These are phyloP conservation scores for Leersia perrieri DNA, from an alignment of 176 grass and related monocot genomes.

Conservation along the genomic window DNA sequence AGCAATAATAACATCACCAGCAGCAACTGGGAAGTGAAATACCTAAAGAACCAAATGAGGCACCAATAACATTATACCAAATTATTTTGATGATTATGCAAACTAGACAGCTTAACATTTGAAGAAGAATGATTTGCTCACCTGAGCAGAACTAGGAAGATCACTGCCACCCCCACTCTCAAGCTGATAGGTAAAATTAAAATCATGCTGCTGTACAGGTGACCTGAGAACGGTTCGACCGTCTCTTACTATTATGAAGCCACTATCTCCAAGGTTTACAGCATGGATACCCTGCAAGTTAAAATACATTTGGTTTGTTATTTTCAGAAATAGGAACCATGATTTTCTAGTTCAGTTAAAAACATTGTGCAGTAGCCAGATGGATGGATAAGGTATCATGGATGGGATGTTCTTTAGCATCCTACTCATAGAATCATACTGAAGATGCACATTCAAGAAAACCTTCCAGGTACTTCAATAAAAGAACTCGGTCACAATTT, in stretches of 20 bases:
- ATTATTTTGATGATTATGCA: background rate
- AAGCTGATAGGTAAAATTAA: conserved; percentile 99
- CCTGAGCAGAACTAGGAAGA: conserved; percentile 94
- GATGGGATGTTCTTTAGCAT: background rate
- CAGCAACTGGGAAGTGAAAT: conserved; percentile 64
- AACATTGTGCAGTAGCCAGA: background rate
- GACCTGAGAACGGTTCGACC: conserved; percentile 83
- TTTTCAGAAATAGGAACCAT: background rate
- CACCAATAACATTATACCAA: background rate
- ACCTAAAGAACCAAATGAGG: conserved; percentile 39
- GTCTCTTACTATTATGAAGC: conserved; percentile 87
- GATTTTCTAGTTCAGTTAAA: background rate
- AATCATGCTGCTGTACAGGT: conserved; percentile 95
- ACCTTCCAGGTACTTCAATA: background rate
- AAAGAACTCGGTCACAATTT: background rate
- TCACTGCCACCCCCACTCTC: conserved; percentile 93
- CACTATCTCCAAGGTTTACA: conserved; percentile 93
- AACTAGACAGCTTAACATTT: background rate
- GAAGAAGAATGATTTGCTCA: conserved; percentile 30
- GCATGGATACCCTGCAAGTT: conserved; percentile 70
- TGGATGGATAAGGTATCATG: background rate
- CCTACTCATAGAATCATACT: background rate
- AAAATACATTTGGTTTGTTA: background rate
- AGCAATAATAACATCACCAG: conserved; percentile 80
- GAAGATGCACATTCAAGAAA: background rate